Conservation (phyloP, 1,284 basidiomycete genomes). For the Ustilago cynodontis region DNA sequence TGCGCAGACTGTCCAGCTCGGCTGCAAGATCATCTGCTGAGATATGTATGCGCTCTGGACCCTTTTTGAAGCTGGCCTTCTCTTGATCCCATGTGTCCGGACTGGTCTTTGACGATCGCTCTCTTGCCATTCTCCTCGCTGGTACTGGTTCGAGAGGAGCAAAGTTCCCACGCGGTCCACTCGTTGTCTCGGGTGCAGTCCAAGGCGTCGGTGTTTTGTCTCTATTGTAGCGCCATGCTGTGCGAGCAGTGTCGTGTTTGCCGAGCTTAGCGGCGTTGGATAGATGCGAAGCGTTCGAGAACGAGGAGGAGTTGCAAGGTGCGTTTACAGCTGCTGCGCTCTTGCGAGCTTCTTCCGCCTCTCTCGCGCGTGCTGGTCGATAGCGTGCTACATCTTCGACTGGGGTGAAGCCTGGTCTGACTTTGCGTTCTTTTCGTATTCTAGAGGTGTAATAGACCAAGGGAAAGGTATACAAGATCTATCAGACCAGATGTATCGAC, state of each 20-base stretch:
- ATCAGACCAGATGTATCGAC: neutral
- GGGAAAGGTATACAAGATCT: neutral
- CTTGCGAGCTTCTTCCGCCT: conserved; percentile 40
- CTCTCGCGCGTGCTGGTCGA: conserved; percentile 70
- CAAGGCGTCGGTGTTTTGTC: conserved; percentile 3
- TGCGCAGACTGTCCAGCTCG: conserved; percentile 23
- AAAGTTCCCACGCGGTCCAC: conserved; percentile 11
- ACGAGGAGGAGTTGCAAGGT: neutral
- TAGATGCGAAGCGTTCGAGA: neutral
- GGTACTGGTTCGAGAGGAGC: conserved; percentile 11
- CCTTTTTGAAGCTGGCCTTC: neutral
- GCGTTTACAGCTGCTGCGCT: conserved; percentile 1
- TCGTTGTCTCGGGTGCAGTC: neutral
- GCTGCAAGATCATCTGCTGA: conserved; percentile 24
- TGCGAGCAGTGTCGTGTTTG: neutral
- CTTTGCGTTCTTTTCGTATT: conserved; percentile 86
- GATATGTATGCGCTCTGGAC: neutral
- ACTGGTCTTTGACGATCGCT: neutral
- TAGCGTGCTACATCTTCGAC: conserved; percentile 91
- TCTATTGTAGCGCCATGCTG: conserved; percentile 11
- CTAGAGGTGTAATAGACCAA: conserved; percentile 71
- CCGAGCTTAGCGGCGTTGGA: neutral
- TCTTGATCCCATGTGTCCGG: conserved; percentile 12
- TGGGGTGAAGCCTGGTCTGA: conserved; percentile 92
- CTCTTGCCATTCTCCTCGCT: neutral